Evolutionary conservation across 148 eudicot species (phyloP).

Genomic region (Drosera capensis): DNA sequence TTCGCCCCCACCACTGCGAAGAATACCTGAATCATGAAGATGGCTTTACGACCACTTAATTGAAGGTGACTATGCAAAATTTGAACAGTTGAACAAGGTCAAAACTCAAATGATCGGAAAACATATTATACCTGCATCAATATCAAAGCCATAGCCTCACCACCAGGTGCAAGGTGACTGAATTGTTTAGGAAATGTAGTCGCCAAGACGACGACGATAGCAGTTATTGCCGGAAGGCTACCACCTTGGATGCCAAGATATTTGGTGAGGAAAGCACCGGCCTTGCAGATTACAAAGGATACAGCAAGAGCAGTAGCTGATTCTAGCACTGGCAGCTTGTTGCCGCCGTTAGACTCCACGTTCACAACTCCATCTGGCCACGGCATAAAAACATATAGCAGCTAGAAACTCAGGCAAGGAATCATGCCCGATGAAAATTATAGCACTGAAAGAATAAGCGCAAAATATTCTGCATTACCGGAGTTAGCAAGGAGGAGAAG

Average conservation of each 20-base stretch:
- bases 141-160: conserved; percentile 64
- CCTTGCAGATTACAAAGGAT: conserved; percentile 75
- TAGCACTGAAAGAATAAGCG: too few species aligned
- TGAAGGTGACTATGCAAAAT: too few species aligned
- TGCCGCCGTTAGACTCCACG: conserved; percentile 18
- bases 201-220: conserved; percentile 57
- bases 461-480: too few species aligned
- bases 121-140: conserved; percentile 61
- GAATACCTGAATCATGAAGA: conserved; percentile 37
- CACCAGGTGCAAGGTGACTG: conserved; percentile 61
- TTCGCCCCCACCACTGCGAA: conserved; percentile 78
- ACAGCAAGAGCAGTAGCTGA: conserved; percentile 62
- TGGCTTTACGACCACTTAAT: too few species aligned
- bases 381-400: neutral
- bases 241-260: conserved; percentile 52
- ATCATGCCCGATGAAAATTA: too few species aligned
- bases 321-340: conserved; percentile 39
- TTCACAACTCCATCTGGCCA: conserved; percentile 25
- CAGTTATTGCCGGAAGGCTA: conserved; percentile 61
- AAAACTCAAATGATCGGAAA: neutral
- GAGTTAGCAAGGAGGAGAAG: too few species aligned
- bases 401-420: neutral
- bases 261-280: conserved; percentile 30
- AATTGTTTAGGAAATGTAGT: conserved; percentile 53
- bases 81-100: too few species aligned